Evolutionary conservation across 2,329 filamentous ascomycete species (phyloP).

Genomic region (Orbilia quercus): DNA sequence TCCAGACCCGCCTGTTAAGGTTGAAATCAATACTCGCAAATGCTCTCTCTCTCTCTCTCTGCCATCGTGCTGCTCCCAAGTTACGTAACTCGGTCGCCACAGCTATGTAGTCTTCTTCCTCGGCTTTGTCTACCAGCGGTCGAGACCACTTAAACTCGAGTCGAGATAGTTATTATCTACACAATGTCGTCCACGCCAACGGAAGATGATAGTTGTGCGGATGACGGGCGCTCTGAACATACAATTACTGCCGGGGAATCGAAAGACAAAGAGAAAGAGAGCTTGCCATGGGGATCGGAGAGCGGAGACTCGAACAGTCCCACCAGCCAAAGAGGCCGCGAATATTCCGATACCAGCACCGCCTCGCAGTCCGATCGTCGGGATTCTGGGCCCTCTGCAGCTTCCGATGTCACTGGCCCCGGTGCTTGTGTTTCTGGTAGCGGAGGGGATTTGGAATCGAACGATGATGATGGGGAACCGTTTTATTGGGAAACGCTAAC

Average conservation of each 20-base stretch:
- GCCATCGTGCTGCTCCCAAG: not conserved
- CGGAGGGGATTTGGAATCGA: not conserved
- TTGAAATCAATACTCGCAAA: constrained; percentile 52
- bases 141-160: not conserved
- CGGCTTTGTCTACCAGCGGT: not conserved
- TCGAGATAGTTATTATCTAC: constrained; percentile 19
- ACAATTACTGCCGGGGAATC: constrained; percentile 22
- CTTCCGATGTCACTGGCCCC: not conserved
- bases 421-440: not conserved
- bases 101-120: constrained; percentile 8
- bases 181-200: constrained; percentile 32
- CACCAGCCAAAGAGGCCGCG: constrained; percentile 8
- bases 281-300: constrained; percentile 26
- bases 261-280: constrained; percentile 15
- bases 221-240: constrained; percentile 30
- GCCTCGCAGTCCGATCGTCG: constrained; percentile 31
- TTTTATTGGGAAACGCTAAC: constrained; percentile 45
- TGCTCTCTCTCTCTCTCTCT: constrained; percentile 54
- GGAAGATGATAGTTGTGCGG: constrained; percentile 29
- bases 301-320: constrained; percentile 19
- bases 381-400: constrained; percentile 5
- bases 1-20: constrained; percentile 43
- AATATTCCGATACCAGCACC: constrained; percentile 22
- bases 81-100: not conserved
- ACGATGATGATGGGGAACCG: not conserved